Conservation (phyloP, 805 yeast species). For the Sugiyamaella lignohabitans region DNA sequence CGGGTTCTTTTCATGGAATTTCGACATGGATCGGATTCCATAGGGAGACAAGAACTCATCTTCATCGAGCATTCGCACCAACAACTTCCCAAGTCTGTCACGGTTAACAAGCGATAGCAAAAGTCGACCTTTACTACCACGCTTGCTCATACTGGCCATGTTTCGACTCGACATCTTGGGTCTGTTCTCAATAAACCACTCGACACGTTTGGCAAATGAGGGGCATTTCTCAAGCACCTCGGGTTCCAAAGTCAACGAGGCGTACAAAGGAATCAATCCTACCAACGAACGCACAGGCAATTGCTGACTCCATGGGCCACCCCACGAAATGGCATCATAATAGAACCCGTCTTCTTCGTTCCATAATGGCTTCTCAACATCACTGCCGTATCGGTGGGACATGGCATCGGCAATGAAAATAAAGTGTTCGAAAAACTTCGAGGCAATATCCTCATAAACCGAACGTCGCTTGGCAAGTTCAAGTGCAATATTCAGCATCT, state of each 20-base stretch:
- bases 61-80: slow-evolving; percentile 78
- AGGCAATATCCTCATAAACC: slow-evolving; percentile 88
- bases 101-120: slow-evolving; percentile 73
- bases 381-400: slow-evolving; percentile 53
- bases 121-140: slow-evolving; percentile 79
- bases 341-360: slow-evolving; percentile 83
- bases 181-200: slow-evolving; percentile 75
- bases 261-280: slow-evolving; percentile 87
- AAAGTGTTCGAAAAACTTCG: slow-evolving; percentile 91
- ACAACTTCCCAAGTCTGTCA: slow-evolving; percentile 68
- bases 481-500: slow-evolving; percentile 86
- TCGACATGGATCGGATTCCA: slow-evolving; percentile 85
- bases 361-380: slow-evolving; percentile 68
- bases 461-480: slow-evolving; percentile 81
- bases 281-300: slow-evolving; percentile 84
- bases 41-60: slow-evolving; percentile 75
- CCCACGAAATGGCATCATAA: slow-evolving; percentile 86
- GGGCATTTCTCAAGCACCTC: slow-evolving; percentile 72
- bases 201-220: slow-evolving; percentile 70
- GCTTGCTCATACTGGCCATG: slow-evolving; percentile 70
- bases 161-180: slow-evolving; percentile 68
- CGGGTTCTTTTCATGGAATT: slow-evolving; percentile 78
- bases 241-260: slow-evolving; percentile 82
- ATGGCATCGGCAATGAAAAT: slow-evolving; percentile 87
- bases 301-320: slow-evolving; percentile 54